A percentile compares a stretch with the other conserved stretches of the same genome.
Conservation (phyloP, 1,284 basidiomycete species). For the Schizophyllum amplum region DNA sequence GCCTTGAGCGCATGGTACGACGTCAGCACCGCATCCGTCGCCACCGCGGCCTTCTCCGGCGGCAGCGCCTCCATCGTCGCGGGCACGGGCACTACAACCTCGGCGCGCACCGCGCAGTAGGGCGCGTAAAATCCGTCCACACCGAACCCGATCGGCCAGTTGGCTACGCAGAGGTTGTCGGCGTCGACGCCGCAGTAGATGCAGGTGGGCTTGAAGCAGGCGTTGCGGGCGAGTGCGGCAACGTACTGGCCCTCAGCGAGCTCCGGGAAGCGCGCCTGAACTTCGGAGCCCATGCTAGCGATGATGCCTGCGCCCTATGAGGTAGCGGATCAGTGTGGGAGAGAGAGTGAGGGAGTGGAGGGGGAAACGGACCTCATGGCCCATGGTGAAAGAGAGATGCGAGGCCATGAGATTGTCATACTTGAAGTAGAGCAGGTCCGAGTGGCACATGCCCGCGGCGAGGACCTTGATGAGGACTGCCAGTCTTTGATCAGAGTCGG, state of each 20-base stretch:
- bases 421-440: neutral
- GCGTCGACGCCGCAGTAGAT: conserved; percentile 1
- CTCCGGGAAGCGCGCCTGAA: neutral
- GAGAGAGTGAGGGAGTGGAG: neutral
- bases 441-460: neutral
- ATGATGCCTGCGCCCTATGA: neutral
- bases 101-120: conserved; percentile 1
- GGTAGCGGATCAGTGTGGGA: neutral
- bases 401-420: neutral
- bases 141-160: conserved; percentile 4
- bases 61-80: conserved; percentile 1
- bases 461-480: neutral
- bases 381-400: neutral
- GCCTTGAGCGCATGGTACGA: too few species aligned
- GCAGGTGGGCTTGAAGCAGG: neutral
- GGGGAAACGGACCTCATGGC: neutral
- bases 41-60: conserved; percentile 3
- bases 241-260: neutral
- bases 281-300: neutral
- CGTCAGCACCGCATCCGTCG: conserved; percentile 5
- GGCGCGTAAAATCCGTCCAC: conserved; percentile 5
- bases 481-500: too few species aligned
- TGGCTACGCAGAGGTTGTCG: conserved; percentile 2
- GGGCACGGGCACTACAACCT: conserved; percentile 3
- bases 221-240: neutral